Percentiles rank a stretch among this genome's conserved stretches.
phyloP scores from a whole-genome alignment of 2,329 filamentous ascomycete genomes.

The Botrytis galanthina region DNA sequence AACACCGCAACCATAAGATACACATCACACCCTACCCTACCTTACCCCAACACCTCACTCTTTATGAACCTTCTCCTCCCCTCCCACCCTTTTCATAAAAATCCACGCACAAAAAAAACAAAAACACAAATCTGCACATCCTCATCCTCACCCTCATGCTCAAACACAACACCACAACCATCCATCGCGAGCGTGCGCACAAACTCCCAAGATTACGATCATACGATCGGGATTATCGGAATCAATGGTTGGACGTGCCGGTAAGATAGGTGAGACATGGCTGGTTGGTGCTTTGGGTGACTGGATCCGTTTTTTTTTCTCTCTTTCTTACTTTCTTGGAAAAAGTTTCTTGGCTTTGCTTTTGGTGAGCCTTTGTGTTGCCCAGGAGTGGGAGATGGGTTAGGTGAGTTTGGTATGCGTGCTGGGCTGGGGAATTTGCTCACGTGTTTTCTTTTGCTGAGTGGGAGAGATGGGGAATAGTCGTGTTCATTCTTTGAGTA shows the following conservation, averaged over 20 bases:
- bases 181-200: not conserved
- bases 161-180: not conserved
- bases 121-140: not conserved
- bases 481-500: not conserved
- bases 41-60: not conserved
- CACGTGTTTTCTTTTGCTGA: not conserved
- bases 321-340: not conserved
- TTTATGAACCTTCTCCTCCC: not conserved
- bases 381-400: conserved; percentile 5
- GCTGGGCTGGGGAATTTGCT: not conserved
- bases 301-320: not conserved
- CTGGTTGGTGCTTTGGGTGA: not conserved
- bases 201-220: conserved; percentile 1
- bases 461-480: not conserved
- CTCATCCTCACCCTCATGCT: too few species aligned
- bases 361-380: not conserved
- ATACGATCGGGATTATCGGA: conserved; percentile 16
- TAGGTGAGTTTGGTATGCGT: conserved; percentile 6
- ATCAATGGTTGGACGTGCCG: conserved; percentile 4
- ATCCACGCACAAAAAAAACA: not conserved
- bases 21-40: not conserved
- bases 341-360: not conserved
- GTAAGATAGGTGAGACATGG: conserved; percentile 2
- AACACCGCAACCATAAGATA: not conserved
- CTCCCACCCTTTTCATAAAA: not conserved